These are phyloP conservation scores for Calonectria montana DNA, from an alignment of 2,329 filamentous ascomycete genomes.

Conservation along the genomic window DNA sequence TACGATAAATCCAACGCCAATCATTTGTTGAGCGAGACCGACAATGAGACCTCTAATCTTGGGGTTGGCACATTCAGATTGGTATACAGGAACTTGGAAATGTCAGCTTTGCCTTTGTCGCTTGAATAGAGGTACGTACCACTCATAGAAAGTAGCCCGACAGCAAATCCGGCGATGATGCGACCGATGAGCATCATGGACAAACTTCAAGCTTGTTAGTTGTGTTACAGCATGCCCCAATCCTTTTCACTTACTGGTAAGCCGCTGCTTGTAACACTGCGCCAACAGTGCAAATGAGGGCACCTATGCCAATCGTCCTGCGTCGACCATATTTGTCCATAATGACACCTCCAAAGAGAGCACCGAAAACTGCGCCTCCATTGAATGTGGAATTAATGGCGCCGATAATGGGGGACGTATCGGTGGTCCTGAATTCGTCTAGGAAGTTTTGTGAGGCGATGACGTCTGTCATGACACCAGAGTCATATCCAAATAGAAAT, in stretches of 20 bases:
- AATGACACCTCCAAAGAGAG: slow-evolving; percentile 48
- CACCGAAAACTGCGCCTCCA: slow-evolving; percentile 41
- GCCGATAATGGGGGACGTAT: slow-evolving; percentile 56
- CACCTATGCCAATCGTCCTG: slow-evolving; percentile 64
- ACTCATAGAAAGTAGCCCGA: slow-evolving; percentile 54
- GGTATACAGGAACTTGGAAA: slow-evolving; percentile 39
- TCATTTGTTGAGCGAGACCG: slow-evolving; percentile 65
- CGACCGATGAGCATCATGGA: slow-evolving; percentile 40
- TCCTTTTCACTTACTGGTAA: slow-evolving; percentile 35
- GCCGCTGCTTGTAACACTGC: slow-evolving; percentile 65
- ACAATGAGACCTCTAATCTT: slow-evolving; percentile 55
- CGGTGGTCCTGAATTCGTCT: slow-evolving; percentile 62
- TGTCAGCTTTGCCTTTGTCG: slow-evolving; percentile 57
- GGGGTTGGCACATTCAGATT: slow-evolving; percentile 39
- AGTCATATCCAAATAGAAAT: slow-evolving; percentile 58
- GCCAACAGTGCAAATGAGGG: slow-evolving; percentile 63
- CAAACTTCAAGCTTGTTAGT: slow-evolving; percentile 52
- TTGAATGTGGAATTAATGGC: slow-evolving; percentile 70
- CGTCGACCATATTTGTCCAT: slow-evolving; percentile 68
- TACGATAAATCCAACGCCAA: slow-evolving; percentile 65
- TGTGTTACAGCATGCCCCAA: slow-evolving; percentile 57
- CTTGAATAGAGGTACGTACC: slow-evolving; percentile 21
- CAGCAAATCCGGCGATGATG: slow-evolving; percentile 39
- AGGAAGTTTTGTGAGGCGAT: slow-evolving; percentile 66
- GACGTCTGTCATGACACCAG: slow-evolving; percentile 56